Evolutionary conservation across 75 land plant genomes (phyloP).

Genomic region (Adiantum capillusveneris): DNA sequence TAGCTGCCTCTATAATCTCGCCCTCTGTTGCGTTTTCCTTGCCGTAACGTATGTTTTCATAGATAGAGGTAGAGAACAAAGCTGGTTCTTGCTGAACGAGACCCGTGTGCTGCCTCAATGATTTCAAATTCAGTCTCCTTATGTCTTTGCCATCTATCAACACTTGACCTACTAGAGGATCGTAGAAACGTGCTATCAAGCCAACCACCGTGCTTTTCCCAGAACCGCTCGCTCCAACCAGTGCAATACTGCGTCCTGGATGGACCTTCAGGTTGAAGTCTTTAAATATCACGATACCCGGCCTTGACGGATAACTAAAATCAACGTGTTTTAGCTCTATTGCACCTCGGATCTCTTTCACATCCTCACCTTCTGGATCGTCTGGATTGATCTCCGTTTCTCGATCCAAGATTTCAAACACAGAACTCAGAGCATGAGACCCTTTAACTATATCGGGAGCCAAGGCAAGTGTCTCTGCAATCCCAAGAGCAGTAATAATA

Average conservation of each 20-base stretch:
- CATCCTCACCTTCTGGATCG: constrained; percentile 69
- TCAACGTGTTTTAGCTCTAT: constrained; percentile 83
- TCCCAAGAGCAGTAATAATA: constrained; percentile 91
- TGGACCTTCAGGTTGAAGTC: constrained; percentile 90
- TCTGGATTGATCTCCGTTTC: constrained; percentile 85
- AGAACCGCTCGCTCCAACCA: constrained; percentile 95
- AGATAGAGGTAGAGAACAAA: constrained; percentile 85
- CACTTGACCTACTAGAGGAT: constrained; percentile 75
- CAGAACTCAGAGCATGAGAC: constrained; percentile 68
- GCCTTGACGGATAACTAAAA: constrained; percentile 86
- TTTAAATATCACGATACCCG: constrained; percentile 70
- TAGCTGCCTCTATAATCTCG: constrained; percentile 95
- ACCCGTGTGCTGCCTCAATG: constrained; percentile 90
- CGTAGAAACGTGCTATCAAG: constrained; percentile 89
- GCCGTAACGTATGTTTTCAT: constrained; percentile 93
- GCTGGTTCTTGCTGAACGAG: constrained; percentile 96
- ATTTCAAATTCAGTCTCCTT: constrained; percentile 66
- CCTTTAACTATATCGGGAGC: constrained; percentile 96
- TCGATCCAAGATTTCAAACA: constrained; percentile 93
- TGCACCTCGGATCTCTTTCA: constrained; percentile 81
- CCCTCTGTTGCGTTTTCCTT: constrained; percentile 95
- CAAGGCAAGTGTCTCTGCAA: constrained; percentile 96
- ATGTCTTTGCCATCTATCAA: constrained; percentile 86
- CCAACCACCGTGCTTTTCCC: constrained; percentile 96
- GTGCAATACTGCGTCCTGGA: constrained; percentile 92